Conservation (phyloP, 805 yeast genomes). For the Candida chilensis region DNA sequence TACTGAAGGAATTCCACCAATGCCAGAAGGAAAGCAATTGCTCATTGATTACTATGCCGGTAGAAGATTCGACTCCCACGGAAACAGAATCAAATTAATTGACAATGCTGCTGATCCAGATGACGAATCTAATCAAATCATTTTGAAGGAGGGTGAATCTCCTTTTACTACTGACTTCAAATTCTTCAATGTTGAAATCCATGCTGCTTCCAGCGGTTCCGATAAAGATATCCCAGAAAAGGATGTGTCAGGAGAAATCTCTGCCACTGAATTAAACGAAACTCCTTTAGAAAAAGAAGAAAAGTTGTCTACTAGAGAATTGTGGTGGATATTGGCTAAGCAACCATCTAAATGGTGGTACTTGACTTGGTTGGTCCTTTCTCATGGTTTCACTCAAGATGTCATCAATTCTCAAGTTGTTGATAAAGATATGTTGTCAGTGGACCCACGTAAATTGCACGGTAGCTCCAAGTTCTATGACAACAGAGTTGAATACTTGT, state of each 20-base stretch:
- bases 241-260: too few species aligned
- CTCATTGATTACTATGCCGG: constrained; percentile 62
- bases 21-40: constrained; percentile 47
- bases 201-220: too few species aligned
- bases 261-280: too few species aligned
- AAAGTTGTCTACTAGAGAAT: constrained; percentile 22
- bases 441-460: constrained; percentile 43
- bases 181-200: too few species aligned
- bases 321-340: constrained; percentile 12
- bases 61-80: constrained; percentile 39
- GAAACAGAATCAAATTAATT: too few species aligned
- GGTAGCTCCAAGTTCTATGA: constrained; percentile 55
- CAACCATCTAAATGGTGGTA: constrained; percentile 45
- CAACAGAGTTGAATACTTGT: constrained; percentile 60
- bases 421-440: constrained; percentile 27
- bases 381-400: constrained; percentile 60
- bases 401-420: constrained; percentile 40
- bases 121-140: too few species aligned
- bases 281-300: too few species aligned
- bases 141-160: too few species aligned
- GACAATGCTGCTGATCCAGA: too few species aligned
- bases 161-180: too few species aligned
- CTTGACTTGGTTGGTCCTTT: constrained; percentile 35
- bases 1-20: constrained; percentile 53
- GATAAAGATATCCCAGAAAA: too few species aligned